These are phyloP conservation scores for Haplosporangium sp. DNA, from an alignment of 371 early-diverging fungal species.

Conservation along the genomic window DNA sequence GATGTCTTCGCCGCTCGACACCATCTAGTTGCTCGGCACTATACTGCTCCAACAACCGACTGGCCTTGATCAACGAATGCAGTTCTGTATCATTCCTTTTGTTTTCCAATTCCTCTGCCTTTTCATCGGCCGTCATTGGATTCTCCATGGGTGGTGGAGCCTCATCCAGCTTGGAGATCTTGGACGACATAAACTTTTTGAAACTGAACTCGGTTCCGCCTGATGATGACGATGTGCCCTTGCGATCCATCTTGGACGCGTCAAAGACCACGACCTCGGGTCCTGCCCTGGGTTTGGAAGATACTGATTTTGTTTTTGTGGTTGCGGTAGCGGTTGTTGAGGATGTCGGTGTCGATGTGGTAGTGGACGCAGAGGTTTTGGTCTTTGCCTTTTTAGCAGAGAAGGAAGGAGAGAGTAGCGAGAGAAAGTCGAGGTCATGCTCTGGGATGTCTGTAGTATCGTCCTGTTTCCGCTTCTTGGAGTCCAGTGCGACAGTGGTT, in stretches of 20 bases:
- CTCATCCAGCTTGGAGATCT: slow-evolving; percentile 51
- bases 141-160: slow-evolving; percentile 42
- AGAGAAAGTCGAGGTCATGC: slow-evolving; percentile 48
- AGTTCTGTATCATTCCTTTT: slow-evolving; percentile 45
- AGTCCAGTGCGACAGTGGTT: neutral
- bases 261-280: slow-evolving; percentile 49
- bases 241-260: slow-evolving; percentile 34
- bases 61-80: slow-evolving; percentile 43
- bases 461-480: slow-evolving; percentile 32
- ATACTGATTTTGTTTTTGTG: slow-evolving; percentile 10
- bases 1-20: slow-evolving; percentile 44
- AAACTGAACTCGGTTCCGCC: slow-evolving; percentile 43
- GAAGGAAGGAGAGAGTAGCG: slow-evolving; percentile 19
- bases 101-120: slow-evolving; percentile 44
- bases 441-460: slow-evolving; percentile 11
- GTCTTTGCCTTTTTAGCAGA: slow-evolving; percentile 4
- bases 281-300: slow-evolving; percentile 39
- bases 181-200: slow-evolving; percentile 54
- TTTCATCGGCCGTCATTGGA: slow-evolving; percentile 46
- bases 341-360: slow-evolving; percentile 2
- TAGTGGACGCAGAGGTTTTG: neutral
- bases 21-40: slow-evolving; percentile 47
- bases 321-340: slow-evolving; percentile 1
- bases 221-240: slow-evolving; percentile 14
- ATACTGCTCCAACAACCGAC: slow-evolving; percentile 47